Evolutionary conservation across 257 asterid species (phyloP).

Genomic region (Fraxinus excelsior): DNA sequence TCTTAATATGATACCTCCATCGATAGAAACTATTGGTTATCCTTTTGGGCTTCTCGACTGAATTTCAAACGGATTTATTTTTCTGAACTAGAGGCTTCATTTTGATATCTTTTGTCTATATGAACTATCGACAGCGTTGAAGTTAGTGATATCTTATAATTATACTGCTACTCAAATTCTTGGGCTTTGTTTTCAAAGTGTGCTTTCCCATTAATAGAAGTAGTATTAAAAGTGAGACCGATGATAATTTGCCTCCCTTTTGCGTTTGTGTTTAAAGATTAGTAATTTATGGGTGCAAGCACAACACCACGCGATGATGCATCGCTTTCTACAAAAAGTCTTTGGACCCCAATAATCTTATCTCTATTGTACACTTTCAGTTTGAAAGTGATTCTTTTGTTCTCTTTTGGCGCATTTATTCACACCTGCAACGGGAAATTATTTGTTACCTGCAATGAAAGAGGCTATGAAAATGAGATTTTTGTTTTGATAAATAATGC

Average conservation of each 20-base stretch:
- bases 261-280: too few relatives aligned
- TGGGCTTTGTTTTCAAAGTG: neutral
- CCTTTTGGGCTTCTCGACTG: neutral
- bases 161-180: too few relatives aligned
- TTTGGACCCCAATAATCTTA: slow-evolving; percentile 26
- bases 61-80: neutral
- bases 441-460: neutral
- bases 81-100: neutral
- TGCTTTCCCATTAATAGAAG: neutral
- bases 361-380: slow-evolving; percentile 28
- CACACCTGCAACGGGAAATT: neutral
- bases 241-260: too few relatives aligned
- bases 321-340: slow-evolving; percentile 35
- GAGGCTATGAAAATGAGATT: neutral
- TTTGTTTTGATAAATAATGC: neutral
- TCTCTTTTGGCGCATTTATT: neutral
- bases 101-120: neutral
- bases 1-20: neutral
- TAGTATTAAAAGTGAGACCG: too few relatives aligned
- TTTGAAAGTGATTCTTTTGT: slow-evolving; percentile 32
- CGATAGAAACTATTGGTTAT: neutral
- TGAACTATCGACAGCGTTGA: neutral
- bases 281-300: neutral
- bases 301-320: neutral
- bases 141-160: neutral